Base-by-base conservation (phyloP, 2,329 filamentous ascomycete species). In the Elsinoe arachidis region DNA sequence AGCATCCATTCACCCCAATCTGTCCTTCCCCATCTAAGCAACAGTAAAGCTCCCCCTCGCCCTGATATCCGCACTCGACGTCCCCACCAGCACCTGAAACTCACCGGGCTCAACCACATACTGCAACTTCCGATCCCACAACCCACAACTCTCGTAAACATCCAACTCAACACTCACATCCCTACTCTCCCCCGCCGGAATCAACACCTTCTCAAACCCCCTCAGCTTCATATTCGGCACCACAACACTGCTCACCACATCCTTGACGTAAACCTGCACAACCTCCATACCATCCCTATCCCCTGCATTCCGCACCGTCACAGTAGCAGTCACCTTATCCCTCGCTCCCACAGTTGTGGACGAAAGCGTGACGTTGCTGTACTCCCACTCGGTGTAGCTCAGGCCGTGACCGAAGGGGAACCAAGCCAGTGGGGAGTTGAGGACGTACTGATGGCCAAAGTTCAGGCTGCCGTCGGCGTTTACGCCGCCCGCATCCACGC, bases 51-150 rank as follows among this genome's bases (percentile, higher is more conserved):
- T 84, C 34, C 76, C 75, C 64, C 81, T 84, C 0, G 73, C 73
- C 61, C 76, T 76, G 57, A 85, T 66, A 67, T 84, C 78, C 56
- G 72, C 72, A 62, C 82, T 85, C 61, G 74, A 79, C n/a, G 71
- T 70, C 1, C 85, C 86, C 14, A 85, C 78, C 56, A 78, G 73
- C 9, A 88, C 73, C 4, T 76, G 70, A 67, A 89, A 90, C 39
- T 84, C 78, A 1, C 86, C 86, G 2, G 80, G 80, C 75, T 90
- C 87, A 37, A 90, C 85, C 21, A 87, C 83, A 68, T 89, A 89
- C 68, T 84, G 72, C 83, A 88, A 86, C 34, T 70, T 74, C 11
- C 70, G 63, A 66, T 82, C 73, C 81, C 81, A 84, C 6, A 84
- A 64, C 0, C 80, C 80, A 21, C 53, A 55, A 61, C 81, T 68